phyloP scores from a whole-genome alignment of 306 rosid genomes.

The Lathyrus tuberosus region DNA sequence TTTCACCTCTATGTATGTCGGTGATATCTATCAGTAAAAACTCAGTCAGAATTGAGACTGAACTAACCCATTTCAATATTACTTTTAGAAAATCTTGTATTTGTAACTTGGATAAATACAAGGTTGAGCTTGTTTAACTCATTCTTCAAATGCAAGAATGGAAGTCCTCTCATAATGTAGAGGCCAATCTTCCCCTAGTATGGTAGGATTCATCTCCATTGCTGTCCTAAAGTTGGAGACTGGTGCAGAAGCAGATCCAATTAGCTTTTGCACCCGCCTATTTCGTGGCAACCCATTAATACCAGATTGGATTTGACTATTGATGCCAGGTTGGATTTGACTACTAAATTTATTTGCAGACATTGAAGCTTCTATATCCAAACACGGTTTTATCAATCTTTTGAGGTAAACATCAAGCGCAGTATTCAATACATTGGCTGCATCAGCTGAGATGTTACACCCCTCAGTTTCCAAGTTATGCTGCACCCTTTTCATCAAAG shows the following conservation, averaged over 20 bases:
- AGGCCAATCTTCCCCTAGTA: conserved; percentile 73
- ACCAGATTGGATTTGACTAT: conserved; percentile 33
- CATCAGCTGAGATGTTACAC: conserved; percentile 53
- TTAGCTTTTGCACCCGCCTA: conserved; percentile 45
- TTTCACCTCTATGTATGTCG: conserved; percentile 40
- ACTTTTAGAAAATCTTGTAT: conserved; percentile 34
- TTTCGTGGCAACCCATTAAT: conserved; percentile 37
- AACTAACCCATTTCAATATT: conserved; percentile 35
- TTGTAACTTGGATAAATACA: conserved; percentile 34
- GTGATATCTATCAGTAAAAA: conserved; percentile 35
- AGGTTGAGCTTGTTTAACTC: conserved; percentile 36
- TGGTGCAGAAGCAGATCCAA: conserved; percentile 44
- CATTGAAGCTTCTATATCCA: conserved; percentile 57
- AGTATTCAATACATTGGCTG: conserved; percentile 51
- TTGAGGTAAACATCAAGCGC: conserved; percentile 69
- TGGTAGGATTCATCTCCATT: conserved; percentile 58
- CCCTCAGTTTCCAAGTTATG: too few relatives aligned
- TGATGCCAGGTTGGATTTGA: conserved; percentile 42
- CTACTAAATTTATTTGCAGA: conserved; percentile 32
- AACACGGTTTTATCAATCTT: conserved; percentile 70
- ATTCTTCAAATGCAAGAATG: conserved; percentile 46
- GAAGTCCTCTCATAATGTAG: conserved; percentile 55
- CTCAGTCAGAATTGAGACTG: conserved; percentile 42
- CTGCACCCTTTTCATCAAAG: conserved; percentile 57
- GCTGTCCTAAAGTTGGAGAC: conserved; percentile 60